A percentile compares a stretch with the other conserved stretches of the same genome.
Evolutionary conservation across 139 green algal species (phyloP).

Genomic region (Micromonas pusilla): DNA sequence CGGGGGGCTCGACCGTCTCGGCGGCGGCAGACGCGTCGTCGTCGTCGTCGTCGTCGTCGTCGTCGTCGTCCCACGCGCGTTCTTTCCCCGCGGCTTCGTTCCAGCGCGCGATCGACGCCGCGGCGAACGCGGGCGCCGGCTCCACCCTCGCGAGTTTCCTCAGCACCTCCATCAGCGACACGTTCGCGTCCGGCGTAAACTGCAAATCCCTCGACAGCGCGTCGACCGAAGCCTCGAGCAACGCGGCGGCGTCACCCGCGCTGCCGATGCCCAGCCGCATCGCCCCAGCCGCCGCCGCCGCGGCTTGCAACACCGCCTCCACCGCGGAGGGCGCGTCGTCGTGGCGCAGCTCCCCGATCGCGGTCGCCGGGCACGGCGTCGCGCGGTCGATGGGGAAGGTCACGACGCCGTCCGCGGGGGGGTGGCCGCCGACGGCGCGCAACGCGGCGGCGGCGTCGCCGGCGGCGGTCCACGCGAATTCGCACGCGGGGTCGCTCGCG

Average conservation of each 20-base stretch:
- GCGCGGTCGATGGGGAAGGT: no score
- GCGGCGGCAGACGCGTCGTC: no score
- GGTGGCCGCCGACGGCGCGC: no score
- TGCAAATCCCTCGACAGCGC: neutral
- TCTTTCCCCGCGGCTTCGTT: neutral
- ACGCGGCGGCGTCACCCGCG: neutral
- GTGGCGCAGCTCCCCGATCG: neutral
- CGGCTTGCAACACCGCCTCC: neutral
- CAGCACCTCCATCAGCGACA: neutral
- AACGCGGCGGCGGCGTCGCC: neutral
- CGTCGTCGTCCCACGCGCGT: no score
- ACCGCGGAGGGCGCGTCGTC: neutral
- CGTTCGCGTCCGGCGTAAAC: neutral
- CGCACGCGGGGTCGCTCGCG: neutral
- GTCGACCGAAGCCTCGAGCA: neutral
- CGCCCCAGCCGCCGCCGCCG: no score
- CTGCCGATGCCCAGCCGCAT: neutral
- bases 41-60: no score
- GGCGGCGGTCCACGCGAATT: neutral
- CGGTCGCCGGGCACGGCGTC: neutral
- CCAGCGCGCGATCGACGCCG: neutral
- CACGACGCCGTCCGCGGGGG: no score
- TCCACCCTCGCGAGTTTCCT: neutral
- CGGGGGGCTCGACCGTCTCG: no score
- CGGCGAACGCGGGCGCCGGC: neutral